Conservation (phyloP, 208 protist species). For the Acanthamoeba royreba region DNA sequence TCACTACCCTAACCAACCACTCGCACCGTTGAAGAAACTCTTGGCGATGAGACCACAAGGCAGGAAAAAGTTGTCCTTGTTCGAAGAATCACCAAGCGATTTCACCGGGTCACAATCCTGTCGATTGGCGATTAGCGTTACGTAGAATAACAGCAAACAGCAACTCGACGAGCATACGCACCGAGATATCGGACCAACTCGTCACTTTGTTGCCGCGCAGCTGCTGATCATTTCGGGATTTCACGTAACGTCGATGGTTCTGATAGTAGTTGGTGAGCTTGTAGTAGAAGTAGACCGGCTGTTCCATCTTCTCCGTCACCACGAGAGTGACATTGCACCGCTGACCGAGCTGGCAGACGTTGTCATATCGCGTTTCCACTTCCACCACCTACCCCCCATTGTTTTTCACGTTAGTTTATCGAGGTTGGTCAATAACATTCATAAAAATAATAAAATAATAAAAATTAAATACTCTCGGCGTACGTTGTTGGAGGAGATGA, state of each 20-base stretch:
- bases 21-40: slow-evolving; percentile 96
- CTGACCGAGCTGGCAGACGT: neutral
- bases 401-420: neutral
- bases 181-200: neutral
- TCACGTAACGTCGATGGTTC: slow-evolving; percentile 94
- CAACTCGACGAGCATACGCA: neutral
- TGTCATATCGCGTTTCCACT: neutral
- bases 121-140: neutral
- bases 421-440: neutral
- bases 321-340: slow-evolving; percentile 66
- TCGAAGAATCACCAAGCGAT: neutral
- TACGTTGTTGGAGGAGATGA: slow-evolving; percentile 80
- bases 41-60: slow-evolving; percentile 96
- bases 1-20: neutral
- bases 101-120: slow-evolving; percentile 61
- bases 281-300: slow-evolving; percentile 97
- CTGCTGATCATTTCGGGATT: slow-evolving; percentile 74
- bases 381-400: neutral
- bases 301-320: slow-evolving; percentile 77
- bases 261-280: slow-evolving; percentile 97
- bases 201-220: slow-evolving; percentile 59
- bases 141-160: neutral
- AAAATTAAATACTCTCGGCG: neutral
- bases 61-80: slow-evolving; percentile 83
- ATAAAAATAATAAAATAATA: neutral